Percentiles rank a stretch among this genome's conserved stretches.
These are phyloP conservation scores for Leishmania guyanensis DNA, from an alignment of 208 protist genomes.

Conservation along the genomic window DNA sequence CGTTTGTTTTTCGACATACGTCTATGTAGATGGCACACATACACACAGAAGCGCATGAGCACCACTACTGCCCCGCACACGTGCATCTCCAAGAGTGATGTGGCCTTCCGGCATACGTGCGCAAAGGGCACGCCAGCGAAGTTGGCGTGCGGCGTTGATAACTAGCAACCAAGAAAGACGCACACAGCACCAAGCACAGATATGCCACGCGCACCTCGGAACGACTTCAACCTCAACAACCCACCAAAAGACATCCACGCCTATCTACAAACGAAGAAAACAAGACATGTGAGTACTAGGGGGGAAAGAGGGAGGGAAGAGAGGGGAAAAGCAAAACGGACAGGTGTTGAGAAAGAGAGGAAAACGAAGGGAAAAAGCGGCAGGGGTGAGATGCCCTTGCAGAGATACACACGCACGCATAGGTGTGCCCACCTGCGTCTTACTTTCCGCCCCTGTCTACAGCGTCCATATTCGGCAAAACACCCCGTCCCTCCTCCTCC, in stretches of 20 bases:
- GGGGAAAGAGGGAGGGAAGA: not conserved
- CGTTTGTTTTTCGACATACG: not conserved
- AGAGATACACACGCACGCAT: not conserved
- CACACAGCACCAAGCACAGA: not conserved
- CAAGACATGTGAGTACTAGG: not conserved
- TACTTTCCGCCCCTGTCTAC: not conserved
- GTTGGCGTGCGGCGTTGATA: too few species aligned
- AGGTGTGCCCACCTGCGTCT: not conserved
- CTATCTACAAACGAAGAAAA: not conserved
- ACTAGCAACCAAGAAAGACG: not conserved
- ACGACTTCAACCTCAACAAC: not conserved
- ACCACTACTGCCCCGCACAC: not conserved
- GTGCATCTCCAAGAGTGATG: not conserved
- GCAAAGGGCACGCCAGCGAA: too few species aligned
- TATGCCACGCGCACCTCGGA: not conserved
- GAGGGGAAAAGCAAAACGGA: too few species aligned
- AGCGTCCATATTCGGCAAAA: not conserved
- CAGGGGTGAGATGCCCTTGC: not conserved
- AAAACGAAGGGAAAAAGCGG: not conserved
- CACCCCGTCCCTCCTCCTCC: not conserved
- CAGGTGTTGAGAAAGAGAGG: too few species aligned
- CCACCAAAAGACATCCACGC: not conserved
- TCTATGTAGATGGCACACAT: not conserved
- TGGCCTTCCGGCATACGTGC: not conserved
- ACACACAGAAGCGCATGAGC: not conserved